phyloP scores from a whole-genome alignment of 805 yeast genomes.

The Barnettozyma sucrosica region DNA sequence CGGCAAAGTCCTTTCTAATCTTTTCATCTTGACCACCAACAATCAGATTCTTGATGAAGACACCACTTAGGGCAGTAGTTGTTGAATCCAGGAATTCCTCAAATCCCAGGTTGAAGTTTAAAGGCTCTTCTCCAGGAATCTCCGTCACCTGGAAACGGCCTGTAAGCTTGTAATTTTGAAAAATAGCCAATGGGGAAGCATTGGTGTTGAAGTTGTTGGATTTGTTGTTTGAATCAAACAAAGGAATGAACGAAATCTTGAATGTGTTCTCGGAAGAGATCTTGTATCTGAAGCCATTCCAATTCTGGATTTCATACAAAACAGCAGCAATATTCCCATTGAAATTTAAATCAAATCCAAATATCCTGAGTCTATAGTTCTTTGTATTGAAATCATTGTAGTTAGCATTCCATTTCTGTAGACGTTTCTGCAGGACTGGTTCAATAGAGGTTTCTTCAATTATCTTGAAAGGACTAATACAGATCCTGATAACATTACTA shows the following conservation, averaged over 20 bases:
- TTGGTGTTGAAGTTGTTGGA: background rate
- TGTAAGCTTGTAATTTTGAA: slow-evolving; percentile 18
- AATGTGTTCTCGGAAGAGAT: slow-evolving; percentile 19
- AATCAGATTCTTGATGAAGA: slow-evolving; percentile 15
- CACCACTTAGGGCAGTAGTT: slow-evolving; percentile 3
- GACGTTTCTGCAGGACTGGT: slow-evolving; percentile 11
- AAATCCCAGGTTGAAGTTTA: slow-evolving; percentile 7
- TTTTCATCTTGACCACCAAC: slow-evolving; percentile 13
- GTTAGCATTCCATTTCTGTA: slow-evolving; percentile 19
- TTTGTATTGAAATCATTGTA: slow-evolving; percentile 24
- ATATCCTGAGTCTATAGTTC: slow-evolving; percentile 10
- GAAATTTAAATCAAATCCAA: slow-evolving; percentile 17
- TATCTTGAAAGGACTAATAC: background rate
- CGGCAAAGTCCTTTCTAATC: slow-evolving; percentile 16
- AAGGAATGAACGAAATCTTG: slow-evolving; percentile 16
- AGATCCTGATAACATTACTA: slow-evolving; percentile 7
- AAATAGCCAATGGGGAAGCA: slow-evolving; percentile 19
- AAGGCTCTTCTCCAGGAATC: background rate
- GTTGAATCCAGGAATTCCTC: slow-evolving; percentile 11
- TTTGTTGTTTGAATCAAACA: background rate
- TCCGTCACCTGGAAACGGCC: background rate
- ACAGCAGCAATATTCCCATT: slow-evolving; percentile 17
- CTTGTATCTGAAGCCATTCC: slow-evolving; percentile 18
- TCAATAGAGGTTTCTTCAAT: slow-evolving; percentile 12
- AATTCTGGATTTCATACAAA: slow-evolving; percentile 18